Conservation (phyloP, 2,329 filamentous ascomycete species). For the Penicillium capsulatum region DNA sequence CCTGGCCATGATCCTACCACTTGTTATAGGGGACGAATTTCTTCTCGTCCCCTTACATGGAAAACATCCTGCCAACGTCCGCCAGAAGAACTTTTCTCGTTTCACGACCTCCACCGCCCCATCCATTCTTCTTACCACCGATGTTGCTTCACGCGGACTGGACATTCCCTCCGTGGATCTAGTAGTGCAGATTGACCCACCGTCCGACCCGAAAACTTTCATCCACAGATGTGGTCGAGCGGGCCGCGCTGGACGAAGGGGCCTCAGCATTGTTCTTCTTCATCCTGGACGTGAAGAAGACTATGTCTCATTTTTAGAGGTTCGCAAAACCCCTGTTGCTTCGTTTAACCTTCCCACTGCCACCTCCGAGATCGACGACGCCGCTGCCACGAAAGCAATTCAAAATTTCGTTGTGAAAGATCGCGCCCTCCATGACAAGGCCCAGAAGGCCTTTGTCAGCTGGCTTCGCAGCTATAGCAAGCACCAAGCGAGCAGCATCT, state of each 20-base stretch:
- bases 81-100: slow-evolving; percentile 78
- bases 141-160: slow-evolving; percentile 82
- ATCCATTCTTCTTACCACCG: slow-evolving; percentile 82
- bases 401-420: slow-evolving; percentile 55
- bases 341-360: slow-evolving; percentile 57
- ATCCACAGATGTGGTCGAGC: slow-evolving; percentile 63
- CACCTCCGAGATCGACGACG: slow-evolving; percentile 60
- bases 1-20: slow-evolving; percentile 74
- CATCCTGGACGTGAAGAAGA: slow-evolving; percentile 83
- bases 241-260: slow-evolving; percentile 62
- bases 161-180: slow-evolving; percentile 91
- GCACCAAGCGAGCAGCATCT: slow-evolving; percentile 87
- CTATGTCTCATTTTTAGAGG: slow-evolving; percentile 79
- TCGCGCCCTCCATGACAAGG: slow-evolving; percentile 75
- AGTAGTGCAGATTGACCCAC: slow-evolving; percentile 81
- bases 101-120: slow-evolving; percentile 73
- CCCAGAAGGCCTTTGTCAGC: slow-evolving; percentile 84
- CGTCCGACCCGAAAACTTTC: slow-evolving; percentile 81
- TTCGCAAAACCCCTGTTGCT: slow-evolving; percentile 78
- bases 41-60: slow-evolving; percentile 79
- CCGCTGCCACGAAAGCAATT: slow-evolving; percentile 55
- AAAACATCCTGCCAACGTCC: slow-evolving; percentile 82
- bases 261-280: slow-evolving; percentile 79
- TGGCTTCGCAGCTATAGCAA: slow-evolving; percentile 91
- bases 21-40: slow-evolving; percentile 64